A percentile compares a stretch with the other conserved stretches of the same genome.
Evolutionary conservation across 23 red algal genomes (phyloP).

Genomic region (Cyanidiococcus yangmingshanensis): DNA sequence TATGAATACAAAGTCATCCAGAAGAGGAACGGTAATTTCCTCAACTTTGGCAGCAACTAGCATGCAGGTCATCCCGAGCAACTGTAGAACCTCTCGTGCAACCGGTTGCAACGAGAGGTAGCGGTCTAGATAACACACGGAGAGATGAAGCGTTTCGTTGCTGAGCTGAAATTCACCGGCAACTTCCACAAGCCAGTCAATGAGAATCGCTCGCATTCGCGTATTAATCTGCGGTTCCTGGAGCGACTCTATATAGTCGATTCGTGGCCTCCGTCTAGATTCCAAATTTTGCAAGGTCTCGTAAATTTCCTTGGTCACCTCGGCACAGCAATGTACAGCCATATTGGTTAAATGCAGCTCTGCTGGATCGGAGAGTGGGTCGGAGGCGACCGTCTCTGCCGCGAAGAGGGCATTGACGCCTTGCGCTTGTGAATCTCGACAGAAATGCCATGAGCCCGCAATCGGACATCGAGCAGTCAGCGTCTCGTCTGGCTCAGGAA

Average conservation of each 20-base stretch:
- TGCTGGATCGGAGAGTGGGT: neutral
- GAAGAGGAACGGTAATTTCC: conserved; percentile 79
- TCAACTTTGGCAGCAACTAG: conserved; percentile 89
- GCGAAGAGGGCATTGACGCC: neutral
- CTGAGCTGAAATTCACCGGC: conserved; percentile 57
- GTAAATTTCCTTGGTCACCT: neutral
- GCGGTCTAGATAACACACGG: conserved; percentile 85
- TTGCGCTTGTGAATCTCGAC: neutral
- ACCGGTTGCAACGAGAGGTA: conserved; percentile 55
- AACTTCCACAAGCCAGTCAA: conserved; percentile 97
- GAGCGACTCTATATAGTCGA: neutral
- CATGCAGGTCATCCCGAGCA: conserved; percentile 85
- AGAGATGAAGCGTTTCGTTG: conserved; percentile 69
- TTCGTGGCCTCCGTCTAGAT: neutral
- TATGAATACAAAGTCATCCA: conserved; percentile 90
- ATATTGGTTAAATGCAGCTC: conserved; percentile 8
- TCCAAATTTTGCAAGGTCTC: neutral
- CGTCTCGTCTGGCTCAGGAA: neutral
- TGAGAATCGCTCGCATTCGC: conserved; percentile 87
- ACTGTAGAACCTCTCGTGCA: conserved; percentile 70
- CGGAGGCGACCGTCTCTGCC: neutral
- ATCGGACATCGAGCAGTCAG: neutral
- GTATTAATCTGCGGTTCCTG: conserved; percentile 44
- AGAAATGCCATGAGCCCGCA: neutral
- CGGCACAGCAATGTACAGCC: conserved; percentile 10